Evolutionary conservation across 2,329 filamentous ascomycete genomes (phyloP), one percentile per base, ranked within the genome.

Genomic region (Dactylellina drechsleri): DNA sequence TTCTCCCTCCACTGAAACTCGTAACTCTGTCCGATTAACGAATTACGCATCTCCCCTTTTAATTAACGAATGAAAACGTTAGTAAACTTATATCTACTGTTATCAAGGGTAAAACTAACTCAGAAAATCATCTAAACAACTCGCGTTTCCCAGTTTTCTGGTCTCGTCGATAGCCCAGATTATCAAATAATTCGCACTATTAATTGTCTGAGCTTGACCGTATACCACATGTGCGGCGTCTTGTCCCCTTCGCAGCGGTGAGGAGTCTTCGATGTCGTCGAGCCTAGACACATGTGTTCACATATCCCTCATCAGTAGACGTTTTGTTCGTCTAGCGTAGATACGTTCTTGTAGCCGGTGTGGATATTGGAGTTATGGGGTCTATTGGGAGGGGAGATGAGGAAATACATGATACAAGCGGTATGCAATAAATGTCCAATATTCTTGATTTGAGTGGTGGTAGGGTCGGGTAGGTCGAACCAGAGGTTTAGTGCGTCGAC

Each of bases 261-360:
- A 83, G 0, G 75, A 60, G 58, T 84, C 82, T 75, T 84, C 77
- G 10, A 84, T 78, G 75, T 84, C 82, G 57, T 83, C 82, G 2
- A 84, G 76, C 61, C 79, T 80, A 18, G n/a, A 16, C n/a, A n/a
- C n/a, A n/a, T n/a, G n/a, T n/a, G n/a, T n/a, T 13, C 20, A 28
- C 26, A 28, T 28, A 28, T 26, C 26, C 41, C 54, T n/a, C n/a
- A 16, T 47, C 7, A 49, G 20, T n/a, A 13, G 50, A 47, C 26
- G 41, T 12, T 36, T 20, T 7, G 10, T 62, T 7, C 16, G 13
- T 15, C n/a, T n/a, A n/a, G n/a, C n/a, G n/a, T n/a, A n/a, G n/a
- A n/a, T n/a, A n/a, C n/a, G n/a, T n/a, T n/a, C n/a, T n/a, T n/a
- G n/a, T n/a, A n/a, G n/a, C n/a, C n/a, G n/a, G n/a, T n/a, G n/a